Evolutionary conservation across 192 early-diverging fungal genomes (phyloP).

Genomic region (Entomortierella beljakovae): DNA sequence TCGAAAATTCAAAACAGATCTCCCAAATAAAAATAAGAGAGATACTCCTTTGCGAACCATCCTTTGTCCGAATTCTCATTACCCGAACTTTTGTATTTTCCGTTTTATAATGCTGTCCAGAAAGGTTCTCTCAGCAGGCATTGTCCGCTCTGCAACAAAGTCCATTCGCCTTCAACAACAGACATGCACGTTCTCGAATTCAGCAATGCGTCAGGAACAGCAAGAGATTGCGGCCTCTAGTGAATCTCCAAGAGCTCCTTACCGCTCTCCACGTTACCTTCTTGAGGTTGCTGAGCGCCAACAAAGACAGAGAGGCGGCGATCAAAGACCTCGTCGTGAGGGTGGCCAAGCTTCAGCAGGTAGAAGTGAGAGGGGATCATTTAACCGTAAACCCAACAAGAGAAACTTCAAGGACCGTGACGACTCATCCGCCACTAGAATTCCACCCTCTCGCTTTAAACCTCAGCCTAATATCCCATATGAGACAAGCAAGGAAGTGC

Average conservation of each 20-base stretch:
- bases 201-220: slow-evolving; percentile 10
- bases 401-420: not conserved
- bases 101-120: slow-evolving; percentile 49
- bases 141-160: not conserved
- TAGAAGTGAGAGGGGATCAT: not conserved
- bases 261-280: slow-evolving; percentile 25
- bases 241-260: slow-evolving; percentile 7
- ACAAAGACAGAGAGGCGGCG: not conserved
- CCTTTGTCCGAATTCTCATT: no score
- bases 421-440: not conserved
- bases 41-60: no score
- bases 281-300: slow-evolving; percentile 26
- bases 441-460: slow-evolving; percentile 24
- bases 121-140: slow-evolving; percentile 8
- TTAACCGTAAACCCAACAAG: not conserved
- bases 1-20: no score
- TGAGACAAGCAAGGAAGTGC: slow-evolving; percentile 30
- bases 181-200: slow-evolving; percentile 10
- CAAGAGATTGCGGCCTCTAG: not conserved
- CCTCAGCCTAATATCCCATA: slow-evolving; percentile 27
- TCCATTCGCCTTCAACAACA: slow-evolving; percentile 7
- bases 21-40: no score
- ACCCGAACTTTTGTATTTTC: no score
- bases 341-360: not conserved
- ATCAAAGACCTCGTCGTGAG: not conserved